phyloP scores from a whole-genome alignment of 306 rosid genomes.

The Begonia fuchsioides region DNA sequence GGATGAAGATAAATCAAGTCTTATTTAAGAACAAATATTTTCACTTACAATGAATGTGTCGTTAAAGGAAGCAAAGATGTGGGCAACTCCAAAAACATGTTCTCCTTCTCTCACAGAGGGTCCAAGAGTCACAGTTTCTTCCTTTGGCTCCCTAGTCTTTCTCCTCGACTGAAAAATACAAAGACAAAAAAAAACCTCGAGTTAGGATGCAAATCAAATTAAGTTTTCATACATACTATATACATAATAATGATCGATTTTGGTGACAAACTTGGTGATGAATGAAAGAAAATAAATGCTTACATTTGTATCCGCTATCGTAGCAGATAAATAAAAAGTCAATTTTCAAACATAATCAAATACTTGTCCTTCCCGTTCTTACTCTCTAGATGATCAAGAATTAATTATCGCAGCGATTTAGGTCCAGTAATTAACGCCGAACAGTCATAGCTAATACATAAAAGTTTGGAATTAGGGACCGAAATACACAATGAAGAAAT shows the following conservation, averaged over 20 bases:
- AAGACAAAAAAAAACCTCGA: neutral
- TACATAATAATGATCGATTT: neutral
- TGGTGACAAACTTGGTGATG: too few species aligned
- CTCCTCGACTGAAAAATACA: conserved; percentile 29
- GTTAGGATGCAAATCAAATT: neutral
- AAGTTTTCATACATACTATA: neutral
- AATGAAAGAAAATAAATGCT: too few species aligned
- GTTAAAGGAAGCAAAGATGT: conserved; percentile 69
- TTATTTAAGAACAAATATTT: neutral
- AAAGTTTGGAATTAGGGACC: too few species aligned
- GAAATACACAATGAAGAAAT: too few species aligned
- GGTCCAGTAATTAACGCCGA: too few species aligned
- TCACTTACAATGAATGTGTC: conserved; percentile 71
- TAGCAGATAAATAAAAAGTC: too few species aligned
- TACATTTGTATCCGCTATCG: too few species aligned
- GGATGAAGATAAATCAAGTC: neutral
- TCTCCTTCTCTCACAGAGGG: conserved; percentile 83
- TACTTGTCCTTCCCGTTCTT: too few species aligned
- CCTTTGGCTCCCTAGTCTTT: conserved; percentile 83
- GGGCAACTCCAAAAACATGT: conserved; percentile 72
- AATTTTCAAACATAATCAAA: too few species aligned
- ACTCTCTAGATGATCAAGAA: too few species aligned
- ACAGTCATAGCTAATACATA: too few species aligned
- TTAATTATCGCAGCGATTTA: too few species aligned
- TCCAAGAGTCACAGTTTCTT: conserved; percentile 74